Base-by-base conservation (phyloP, 495 filamentous ascomycete species). In the Extremus antarcticus region DNA sequence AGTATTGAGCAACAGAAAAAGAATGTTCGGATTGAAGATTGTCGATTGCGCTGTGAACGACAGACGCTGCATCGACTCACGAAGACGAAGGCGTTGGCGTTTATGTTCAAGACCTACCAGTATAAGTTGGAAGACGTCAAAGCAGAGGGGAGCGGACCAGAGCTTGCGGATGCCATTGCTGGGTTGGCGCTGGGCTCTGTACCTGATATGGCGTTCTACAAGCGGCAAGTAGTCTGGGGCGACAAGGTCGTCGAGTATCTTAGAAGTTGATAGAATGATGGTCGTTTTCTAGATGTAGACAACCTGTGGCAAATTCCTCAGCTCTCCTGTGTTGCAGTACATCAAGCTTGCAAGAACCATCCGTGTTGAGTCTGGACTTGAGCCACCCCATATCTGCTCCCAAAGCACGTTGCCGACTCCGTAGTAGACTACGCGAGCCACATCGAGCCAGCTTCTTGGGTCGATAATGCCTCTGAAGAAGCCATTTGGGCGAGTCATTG, bases 281-380 rank as follows among this genome's bases (percentile, higher is more conserved):
- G 13, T 19, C 43, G 9, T 9, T 10, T 22, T 46, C 23, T 48
- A 65, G 52, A 68, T 67, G 11, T 75, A 71, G 53, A 84, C 76
- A n/a, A 87, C 73, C 64, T 83, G 77, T 2, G 82, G 76, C 46
- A 70, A 67, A 63, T 87, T 89, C 15, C 73, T 70, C 56, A 92
- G 65, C 60, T 74, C 76, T 2, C 83, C 85, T 10, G 79, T 84
- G 50, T 78, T 80, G 13, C 77, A 74, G 66, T 84, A 79, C 73
- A 85, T 85, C 61, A 87, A 77, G 0, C 86, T 77, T 1, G 87
- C 87, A 70, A 94, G 94, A 9, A 91, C 78, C 78, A 92, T 74
- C 63, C 87, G 66, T 0, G 63, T 67, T 73, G 75, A 20, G 77
- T 79, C 21, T 57, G 17, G 40, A 10, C 66, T 41, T 63, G 80